Conservation (phyloP, 1,284 basidiomycete genomes). For the Melampsora larici-populina region DNA sequence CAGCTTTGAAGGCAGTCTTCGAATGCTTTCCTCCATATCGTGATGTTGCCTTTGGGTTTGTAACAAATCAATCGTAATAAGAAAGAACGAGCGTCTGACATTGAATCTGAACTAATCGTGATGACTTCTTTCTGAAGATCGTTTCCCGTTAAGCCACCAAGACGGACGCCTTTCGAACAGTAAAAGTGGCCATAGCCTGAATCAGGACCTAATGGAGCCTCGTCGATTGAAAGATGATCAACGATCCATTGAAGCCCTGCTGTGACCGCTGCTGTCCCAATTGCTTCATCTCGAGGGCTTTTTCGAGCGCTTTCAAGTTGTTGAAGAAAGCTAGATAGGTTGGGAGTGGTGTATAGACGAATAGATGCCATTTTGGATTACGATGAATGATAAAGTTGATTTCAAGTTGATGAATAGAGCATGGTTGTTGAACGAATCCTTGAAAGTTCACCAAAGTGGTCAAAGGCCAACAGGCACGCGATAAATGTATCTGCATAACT, state of each 20-base stretch:
- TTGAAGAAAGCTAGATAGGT: slow-evolving; percentile 7
- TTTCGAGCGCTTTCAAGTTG: slow-evolving; percentile 6
- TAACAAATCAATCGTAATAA: slow-evolving; percentile 30
- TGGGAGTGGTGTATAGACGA: background rate
- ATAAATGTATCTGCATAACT: too few relatives aligned
- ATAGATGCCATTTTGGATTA: background rate
- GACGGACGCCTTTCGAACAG: slow-evolving; percentile 40
- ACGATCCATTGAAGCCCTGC: slow-evolving; percentile 33
- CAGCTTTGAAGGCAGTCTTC: slow-evolving; percentile 32
- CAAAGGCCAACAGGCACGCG: too few relatives aligned
- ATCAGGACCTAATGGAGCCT: slow-evolving; percentile 17
- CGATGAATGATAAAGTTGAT: too few relatives aligned
- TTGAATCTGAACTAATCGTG: background rate
- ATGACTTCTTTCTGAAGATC: background rate
- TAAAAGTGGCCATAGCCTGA: slow-evolving; percentile 35
- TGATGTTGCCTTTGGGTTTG: slow-evolving; percentile 20
- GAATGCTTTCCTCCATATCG: slow-evolving; percentile 35
- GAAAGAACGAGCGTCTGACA: slow-evolving; percentile 17
- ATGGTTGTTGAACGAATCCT: too few relatives aligned
- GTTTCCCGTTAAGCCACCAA: background rate
- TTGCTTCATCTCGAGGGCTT: slow-evolving; percentile 6
- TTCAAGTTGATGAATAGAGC: too few relatives aligned
- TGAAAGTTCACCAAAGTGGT: too few relatives aligned
- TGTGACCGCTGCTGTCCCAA: slow-evolving; percentile 17
- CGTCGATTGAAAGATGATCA: slow-evolving; percentile 17